Base-by-base conservation (phyloP, 1,139 yeast species). In the Geotrichum macrosporum region DNA sequence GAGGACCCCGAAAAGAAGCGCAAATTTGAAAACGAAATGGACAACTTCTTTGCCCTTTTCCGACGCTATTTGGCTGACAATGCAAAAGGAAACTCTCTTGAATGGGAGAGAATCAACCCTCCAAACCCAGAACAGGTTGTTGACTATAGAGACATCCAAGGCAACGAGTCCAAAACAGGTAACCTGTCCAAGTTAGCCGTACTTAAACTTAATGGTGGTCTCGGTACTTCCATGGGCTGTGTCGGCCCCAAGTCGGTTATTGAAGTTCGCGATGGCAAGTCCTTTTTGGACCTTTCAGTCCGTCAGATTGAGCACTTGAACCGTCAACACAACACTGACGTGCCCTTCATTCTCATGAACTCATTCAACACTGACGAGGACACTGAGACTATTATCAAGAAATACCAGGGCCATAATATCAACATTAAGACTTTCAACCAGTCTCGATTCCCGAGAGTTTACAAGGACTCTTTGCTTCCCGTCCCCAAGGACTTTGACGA, bases 141-240 rank as follows among this genome's bases (percentile, higher is more conserved):
- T 50, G 81, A 80, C 57, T 92, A 86, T 71, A 62, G 69, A 39
- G 62, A 73, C 30, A 53, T 50, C 40, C 59, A 62, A 44, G 57
- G 55, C 49, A 50, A 58, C 58, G 35, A 72, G 38, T 69, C 68
- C 13, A 64, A 69, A 45, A 62, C 75, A 46, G 67, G 70, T 49
- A 81, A 81, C 67, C 76, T 92, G 64, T 70, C 80, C 58, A 89
- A 89, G 69, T 76, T 92, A 66, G 97, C 97, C 3, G 98, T 92
- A 41, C 76, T 92, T 68, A 92, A 92, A 72, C 78, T 92, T 66
- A 92, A 92, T 67, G 98, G 98, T 74, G 98, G 98, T 44, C 76
- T 92, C 59, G 98, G 98, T 66, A 92, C 98, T 31, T 89, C 98
- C 15, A 92, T 92, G 98, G 98, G 98, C 50, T 92, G 98, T 73